Base-by-base conservation (phyloP, 1,139 yeast genomes). In the Petasospora rhodanensis region DNA sequence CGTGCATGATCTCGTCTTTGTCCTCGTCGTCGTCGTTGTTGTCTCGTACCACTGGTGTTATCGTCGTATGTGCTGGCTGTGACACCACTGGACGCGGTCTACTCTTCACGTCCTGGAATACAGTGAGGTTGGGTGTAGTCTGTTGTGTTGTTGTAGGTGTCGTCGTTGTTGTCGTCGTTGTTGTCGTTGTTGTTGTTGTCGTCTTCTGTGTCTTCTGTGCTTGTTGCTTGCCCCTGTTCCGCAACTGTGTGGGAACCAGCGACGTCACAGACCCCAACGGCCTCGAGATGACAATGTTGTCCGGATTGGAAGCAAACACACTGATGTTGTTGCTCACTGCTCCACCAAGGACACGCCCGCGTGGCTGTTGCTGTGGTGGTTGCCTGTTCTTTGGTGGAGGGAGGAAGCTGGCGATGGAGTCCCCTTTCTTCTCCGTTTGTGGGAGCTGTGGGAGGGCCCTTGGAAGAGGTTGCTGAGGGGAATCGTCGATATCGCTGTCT, bases 301-400 rank as follows among this genome's bases (percentile, higher is more conserved):
- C 49, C 7, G 43, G 38, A 15, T 40, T 40, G 1, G 30, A 32
- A 2, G 43, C 43, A 7, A 35, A 18, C 5, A 28, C 30, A 2
- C 33, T 37, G 8, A 43, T 36, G 6, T 36, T 38, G 27, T 31
- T 38, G 29, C 32, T 45, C 21, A 40, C 33, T 3, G 43, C 49
- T 11, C 34, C 37, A 2, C 51, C 53, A 2, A 49, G 28, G 1
- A 40, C 36, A 21, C 41, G 32, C 4, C 43, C 43, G 15, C 39
- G 36, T 3, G 31, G 24, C 11, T 30, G 17, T 18, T 29, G 26
- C 14, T 28, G 37, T 12, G 37, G 37, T 12, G 37, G 35, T 7
- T 26, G 29, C 24, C 43, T 36, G 25, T 42, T 41, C 36, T 42
- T 43, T 14, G 54, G 54, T 6, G 43, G 35, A 7, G 54, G 54